Evolutionary conservation across 371 early-diverging fungal species (phyloP), one percentile per base, ranked within the genome.

Genomic region (Mortierella polycephala): DNA sequence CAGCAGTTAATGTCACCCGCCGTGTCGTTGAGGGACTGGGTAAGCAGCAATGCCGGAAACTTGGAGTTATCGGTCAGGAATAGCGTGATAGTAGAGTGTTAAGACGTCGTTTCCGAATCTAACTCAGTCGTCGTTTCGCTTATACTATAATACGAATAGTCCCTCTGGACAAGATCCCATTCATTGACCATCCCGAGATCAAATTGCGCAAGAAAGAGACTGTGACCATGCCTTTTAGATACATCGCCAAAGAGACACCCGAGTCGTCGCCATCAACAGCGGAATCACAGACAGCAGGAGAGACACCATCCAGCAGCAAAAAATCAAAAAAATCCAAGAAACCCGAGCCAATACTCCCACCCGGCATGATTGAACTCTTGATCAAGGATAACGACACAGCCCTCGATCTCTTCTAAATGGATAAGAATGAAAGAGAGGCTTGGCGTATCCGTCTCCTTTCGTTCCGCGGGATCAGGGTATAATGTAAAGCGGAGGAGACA

Each of bases 131-230:
- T 18, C 7, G 13, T 20, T 20, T 9, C 8, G 47, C 9, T 46
- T 18, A n/a, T 1, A 3, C 21, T 39, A 16, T 14, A 39, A 7
- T 30, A n/a, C 7, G 30, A 9, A 60, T 81, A 88, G 89, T 82
- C 45, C 89, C 88, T 46, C 81, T 94, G 74, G 85, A 86, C 42
- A 42, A 91, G 70, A 82, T 94, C 14, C 84, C 86, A 11, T 94
- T 85, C 63, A 86, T 92, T 64, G 95, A 94, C 81, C 85, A 87
- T 55, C 95, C 95, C 4, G 91, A 92, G 57, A 88, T 94, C 64
- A 84, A 82, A 69, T 85, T 94, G 49, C 83, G 87, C 57, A 90
- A 88, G 69, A 84, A 86, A 60, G 93, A 93, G 68, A 88, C 88
- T 10, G 93, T 93, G 7, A 89, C 89, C n/a, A 87, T 94, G 91